Percentiles rank a stretch among this genome's conserved stretches.
Evolutionary conservation across 73 alveolate genomes (phyloP).

Genomic region (Paramecium octaurelia): DNA sequence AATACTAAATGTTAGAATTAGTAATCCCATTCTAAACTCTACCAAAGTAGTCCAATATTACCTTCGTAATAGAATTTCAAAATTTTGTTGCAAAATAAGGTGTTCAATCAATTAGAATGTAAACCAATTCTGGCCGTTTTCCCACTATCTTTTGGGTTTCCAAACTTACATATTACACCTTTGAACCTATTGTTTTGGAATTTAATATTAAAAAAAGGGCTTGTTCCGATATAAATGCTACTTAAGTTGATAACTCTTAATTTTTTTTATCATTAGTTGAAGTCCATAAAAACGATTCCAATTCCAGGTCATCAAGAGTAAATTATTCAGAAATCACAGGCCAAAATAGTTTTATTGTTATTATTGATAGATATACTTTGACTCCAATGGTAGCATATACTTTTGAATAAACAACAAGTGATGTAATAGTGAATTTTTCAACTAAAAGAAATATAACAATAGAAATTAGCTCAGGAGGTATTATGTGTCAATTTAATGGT

Average conservation of each 20-base stretch:
- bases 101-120: background rate
- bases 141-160: background rate
- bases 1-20: background rate
- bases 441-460: background rate
- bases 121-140: background rate
- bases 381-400: background rate
- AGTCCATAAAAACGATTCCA: background rate
- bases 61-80: background rate
- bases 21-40: background rate
- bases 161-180: background rate
- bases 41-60: background rate
- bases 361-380: background rate
- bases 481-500: background rate
- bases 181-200: background rate
- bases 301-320: background rate
- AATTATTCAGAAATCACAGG: background rate
- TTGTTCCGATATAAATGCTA: background rate
- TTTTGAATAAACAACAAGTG: background rate
- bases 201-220: background rate
- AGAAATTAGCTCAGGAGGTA: background rate
- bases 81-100: background rate
- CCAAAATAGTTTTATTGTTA: background rate
- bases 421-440: background rate
- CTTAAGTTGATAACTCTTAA: background rate
- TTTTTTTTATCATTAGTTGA: background rate